Evolutionary conservation across 768 basidiomycete genomes (phyloP), one percentile per base, ranked within the genome.

Genomic region (Leccinum uliginosum): DNA sequence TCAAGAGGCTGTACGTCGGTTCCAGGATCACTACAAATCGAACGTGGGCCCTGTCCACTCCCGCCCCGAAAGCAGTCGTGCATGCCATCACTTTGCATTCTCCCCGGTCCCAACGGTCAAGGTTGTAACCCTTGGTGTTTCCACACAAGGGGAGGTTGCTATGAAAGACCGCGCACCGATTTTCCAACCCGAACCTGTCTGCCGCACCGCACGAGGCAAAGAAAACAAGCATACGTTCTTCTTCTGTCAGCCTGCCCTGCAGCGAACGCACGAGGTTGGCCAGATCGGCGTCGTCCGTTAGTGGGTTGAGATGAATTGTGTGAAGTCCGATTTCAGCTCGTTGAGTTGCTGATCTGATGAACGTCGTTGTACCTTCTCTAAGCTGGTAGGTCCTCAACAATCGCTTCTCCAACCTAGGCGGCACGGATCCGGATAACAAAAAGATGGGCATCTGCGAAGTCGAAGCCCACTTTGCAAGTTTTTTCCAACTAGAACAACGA

Each of bases 151-250:
- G 54, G 1, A 55, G n/a, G 17, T 4, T 43, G 50, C 58, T 51
- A 11, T 59, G 58, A 29, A 32, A 59, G 14, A 59, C 54, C 0
- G 58, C 38, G 24, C 50, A 59, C 8, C 0, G 6, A 1, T 8
- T 23, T 6, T 23, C 11, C 0, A 2, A 4, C 0, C 35, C 35
- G 4, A 59, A 52, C 12, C 17, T 12, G 6, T 56, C 54, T 29
- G 46, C 54, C 10, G 19, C n/a, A 19, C 0, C n/a, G 7, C 46
- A 34, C 0, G 50, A 40, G 17, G 23, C 10, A 9, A 56, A 49
- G 4, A 29, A 53, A 21, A 59, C 51, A 9, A 56, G 34, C 27
- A 59, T 59, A 19, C 47, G 15, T 17, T 59, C 58, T 2, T 50
- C 15, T 23, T 3, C 35, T 21, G 23, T 10, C 3, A 56, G 50